phyloP scores from a whole-genome alignment of 2,329 filamentous ascomycete species.

The Cladorrhinum sp. region DNA sequence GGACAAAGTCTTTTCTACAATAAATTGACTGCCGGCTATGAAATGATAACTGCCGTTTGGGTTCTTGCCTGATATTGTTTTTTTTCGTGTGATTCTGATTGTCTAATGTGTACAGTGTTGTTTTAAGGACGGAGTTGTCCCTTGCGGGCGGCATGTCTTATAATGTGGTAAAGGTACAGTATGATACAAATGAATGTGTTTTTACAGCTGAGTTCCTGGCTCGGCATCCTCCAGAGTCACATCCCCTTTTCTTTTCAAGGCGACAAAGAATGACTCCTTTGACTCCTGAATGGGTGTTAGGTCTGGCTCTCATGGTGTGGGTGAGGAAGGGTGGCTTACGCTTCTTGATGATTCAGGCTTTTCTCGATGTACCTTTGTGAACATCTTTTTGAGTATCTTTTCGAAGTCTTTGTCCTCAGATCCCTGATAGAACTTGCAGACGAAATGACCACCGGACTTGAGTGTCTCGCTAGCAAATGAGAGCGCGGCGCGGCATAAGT shows the following conservation, averaged over 20 bases:
- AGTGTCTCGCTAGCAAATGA: conserved; percentile 83
- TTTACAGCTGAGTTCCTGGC: not conserved
- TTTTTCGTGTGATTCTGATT: not conserved
- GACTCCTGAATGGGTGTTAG: conserved; percentile 53
- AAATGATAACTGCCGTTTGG: conserved; percentile 9
- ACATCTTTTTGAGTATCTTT: conserved; percentile 68
- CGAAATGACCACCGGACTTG: conserved; percentile 77
- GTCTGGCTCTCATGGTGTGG: not conserved
- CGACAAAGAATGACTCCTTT: conserved; percentile 84
- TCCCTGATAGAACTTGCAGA: conserved; percentile 98
- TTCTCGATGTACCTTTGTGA: conserved; percentile 75
- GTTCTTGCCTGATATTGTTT: not conserved
- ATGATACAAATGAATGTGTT: not conserved
- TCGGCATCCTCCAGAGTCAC: conserved; percentile 30
- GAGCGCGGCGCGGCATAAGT: conserved; percentile 83
- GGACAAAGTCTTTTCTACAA: conserved; percentile 26
- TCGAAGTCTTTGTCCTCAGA: conserved; percentile 80
- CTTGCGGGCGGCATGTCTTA: not conserved
- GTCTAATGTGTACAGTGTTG: not conserved
- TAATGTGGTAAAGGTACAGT: not conserved
- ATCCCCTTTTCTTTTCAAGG: conserved; percentile 61
- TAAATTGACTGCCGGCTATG: conserved; percentile 20
- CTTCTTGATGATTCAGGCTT: conserved; percentile 89
- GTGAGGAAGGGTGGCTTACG: conserved; percentile 51
- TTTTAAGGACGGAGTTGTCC: not conserved